phyloP scores from a whole-genome alignment of 257 asterid species.

The Fraxinus anomala region DNA sequence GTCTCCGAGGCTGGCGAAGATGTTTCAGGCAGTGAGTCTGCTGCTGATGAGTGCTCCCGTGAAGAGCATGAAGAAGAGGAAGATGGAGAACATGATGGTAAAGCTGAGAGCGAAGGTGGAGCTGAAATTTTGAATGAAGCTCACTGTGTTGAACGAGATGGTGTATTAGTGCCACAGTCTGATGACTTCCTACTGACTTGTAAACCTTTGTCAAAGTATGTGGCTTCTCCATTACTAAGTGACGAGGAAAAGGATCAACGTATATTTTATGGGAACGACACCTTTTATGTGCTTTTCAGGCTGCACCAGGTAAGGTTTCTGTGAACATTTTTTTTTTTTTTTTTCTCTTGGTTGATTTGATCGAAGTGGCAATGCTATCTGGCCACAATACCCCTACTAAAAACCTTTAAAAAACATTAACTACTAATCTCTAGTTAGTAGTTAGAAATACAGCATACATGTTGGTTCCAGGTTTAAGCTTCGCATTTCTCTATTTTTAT shows the following conservation, averaged over 20 bases:
- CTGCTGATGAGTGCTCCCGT: constrained; percentile 82
- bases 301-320: constrained; percentile 76
- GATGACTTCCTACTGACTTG: constrained; percentile 60
- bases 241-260: constrained; percentile 44
- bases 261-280: constrained; percentile 86
- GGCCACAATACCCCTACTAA: neutral
- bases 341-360: neutral
- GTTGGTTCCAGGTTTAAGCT: neutral
- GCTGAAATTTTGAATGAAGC: constrained; percentile 70
- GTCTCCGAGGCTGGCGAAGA: constrained; percentile 83
- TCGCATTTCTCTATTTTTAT: neutral
- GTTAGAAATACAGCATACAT: neutral
- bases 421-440: neutral
- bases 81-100: constrained; percentile 68
- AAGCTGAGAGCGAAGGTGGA: constrained; percentile 96
- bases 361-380: neutral
- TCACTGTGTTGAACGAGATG: constrained; percentile 14
- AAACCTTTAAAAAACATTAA: neutral
- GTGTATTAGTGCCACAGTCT: constrained; percentile 53
- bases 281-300: constrained; percentile 89
- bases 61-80: constrained; percentile 89
- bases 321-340: neutral
- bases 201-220: constrained; percentile 81
- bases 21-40: constrained; percentile 93
- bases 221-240: constrained; percentile 41